Conservation (phyloP, 1,139 yeast species). For the Hemisphaericaspora xylofermentans region DNA sequence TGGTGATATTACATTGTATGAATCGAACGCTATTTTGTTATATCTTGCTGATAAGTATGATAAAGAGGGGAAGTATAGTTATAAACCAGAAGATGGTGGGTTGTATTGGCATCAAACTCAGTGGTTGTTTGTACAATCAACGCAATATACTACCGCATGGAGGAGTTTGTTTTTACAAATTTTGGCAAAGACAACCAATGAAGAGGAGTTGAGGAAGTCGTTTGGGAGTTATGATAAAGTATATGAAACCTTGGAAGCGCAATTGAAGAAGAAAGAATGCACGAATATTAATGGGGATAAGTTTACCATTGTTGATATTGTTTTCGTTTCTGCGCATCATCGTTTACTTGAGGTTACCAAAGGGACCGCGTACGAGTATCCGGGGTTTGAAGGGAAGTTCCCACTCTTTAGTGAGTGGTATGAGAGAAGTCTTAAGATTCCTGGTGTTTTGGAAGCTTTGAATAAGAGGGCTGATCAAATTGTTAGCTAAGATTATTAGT, state of each 20-base stretch:
- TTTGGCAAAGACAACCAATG: constrained; percentile 4
- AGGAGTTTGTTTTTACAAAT: background rate
- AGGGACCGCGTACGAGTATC: constrained; percentile 5
- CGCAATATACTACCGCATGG: constrained; percentile 7
- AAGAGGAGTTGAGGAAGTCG: background rate
- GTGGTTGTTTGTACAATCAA: constrained; percentile 13
- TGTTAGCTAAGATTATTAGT: too few relatives aligned
- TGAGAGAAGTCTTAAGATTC: constrained; percentile 5
- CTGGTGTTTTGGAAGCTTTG: constrained; percentile 3
- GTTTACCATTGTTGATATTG: constrained; percentile 12
- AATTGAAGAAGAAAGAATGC: constrained; percentile 2
- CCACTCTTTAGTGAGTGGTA: constrained; percentile 11
- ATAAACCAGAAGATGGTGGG: constrained; percentile 2
- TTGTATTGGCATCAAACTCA: constrained; percentile 11
- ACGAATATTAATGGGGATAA: constrained; percentile 11
- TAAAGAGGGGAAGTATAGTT: constrained; percentile 8
- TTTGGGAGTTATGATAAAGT: constrained; percentile 1
- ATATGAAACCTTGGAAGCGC: constrained; percentile 7
- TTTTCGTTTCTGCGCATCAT: constrained; percentile 8
- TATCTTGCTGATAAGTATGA: constrained; percentile 13
- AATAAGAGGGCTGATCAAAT: too few relatives aligned
- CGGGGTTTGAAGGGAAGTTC: constrained; percentile 7
- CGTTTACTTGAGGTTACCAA: constrained; percentile 9
- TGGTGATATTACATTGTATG: constrained; percentile 7
- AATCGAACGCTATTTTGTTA: constrained; percentile 13